A percentile compares a stretch with the other conserved stretches of the same genome.
Conservation (phyloP, 371 early-diverging fungal species). For the Mortierella sp. region DNA sequence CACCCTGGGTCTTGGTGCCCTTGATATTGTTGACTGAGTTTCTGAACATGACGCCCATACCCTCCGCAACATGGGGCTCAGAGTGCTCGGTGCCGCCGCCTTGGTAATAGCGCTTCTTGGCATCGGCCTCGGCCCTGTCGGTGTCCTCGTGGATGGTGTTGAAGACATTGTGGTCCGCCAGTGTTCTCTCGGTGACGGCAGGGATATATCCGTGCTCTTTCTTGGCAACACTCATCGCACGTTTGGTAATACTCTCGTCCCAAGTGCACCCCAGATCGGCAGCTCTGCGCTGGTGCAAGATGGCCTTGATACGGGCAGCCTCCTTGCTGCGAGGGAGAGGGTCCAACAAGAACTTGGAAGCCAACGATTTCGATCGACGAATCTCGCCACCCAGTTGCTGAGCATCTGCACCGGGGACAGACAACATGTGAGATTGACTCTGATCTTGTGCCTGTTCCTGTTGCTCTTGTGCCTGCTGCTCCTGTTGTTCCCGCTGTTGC, state of each 20-base stretch:
- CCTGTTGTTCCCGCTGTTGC: slow-evolving; percentile 3
- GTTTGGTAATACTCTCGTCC: slow-evolving; percentile 56
- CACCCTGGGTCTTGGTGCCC: slow-evolving; percentile 27
- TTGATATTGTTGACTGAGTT: slow-evolving; percentile 13
- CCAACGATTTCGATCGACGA: slow-evolving; percentile 26
- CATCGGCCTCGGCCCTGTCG: slow-evolving; percentile 14
- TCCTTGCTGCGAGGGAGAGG: slow-evolving; percentile 41
- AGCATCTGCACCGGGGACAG: slow-evolving; percentile 3
- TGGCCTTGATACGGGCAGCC: slow-evolving; percentile 36
- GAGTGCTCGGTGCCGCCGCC: slow-evolving; percentile 10
- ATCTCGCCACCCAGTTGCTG: slow-evolving; percentile 15
- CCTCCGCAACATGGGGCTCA: slow-evolving; percentile 31
- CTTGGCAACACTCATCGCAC: slow-evolving; percentile 43
- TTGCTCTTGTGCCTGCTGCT: not conserved
- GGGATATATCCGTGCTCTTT: slow-evolving; percentile 54
- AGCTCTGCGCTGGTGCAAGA: slow-evolving; percentile 28
- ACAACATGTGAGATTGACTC: not conserved
- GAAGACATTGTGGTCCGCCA: slow-evolving; percentile 15
- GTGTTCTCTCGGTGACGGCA: slow-evolving; percentile 22
- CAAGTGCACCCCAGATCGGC: slow-evolving; percentile 26
- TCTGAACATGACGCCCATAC: slow-evolving; percentile 23
- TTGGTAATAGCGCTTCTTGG: slow-evolving; percentile 15
- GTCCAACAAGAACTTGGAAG: slow-evolving; percentile 38
- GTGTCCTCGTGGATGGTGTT: slow-evolving; percentile 12
- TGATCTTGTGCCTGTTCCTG: not conserved